These are phyloP conservation scores for Coemansia sp. DNA, from an alignment of 192 early-diverging fungal genomes.

Conservation along the genomic window DNA sequence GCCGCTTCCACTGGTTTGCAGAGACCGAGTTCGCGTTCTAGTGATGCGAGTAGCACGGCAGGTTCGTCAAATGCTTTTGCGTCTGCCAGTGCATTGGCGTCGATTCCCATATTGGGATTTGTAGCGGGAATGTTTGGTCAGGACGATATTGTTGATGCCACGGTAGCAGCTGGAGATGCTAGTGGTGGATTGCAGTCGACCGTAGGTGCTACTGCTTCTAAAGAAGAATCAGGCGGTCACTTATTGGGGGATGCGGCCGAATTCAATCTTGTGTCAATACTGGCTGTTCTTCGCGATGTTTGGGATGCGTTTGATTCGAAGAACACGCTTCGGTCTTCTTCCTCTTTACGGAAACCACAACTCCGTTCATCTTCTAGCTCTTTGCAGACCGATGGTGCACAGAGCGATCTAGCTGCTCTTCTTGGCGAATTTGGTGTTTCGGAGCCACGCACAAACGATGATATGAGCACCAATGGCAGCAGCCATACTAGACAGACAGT, in stretches of 20 bases:
- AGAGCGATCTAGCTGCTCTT: neutral
- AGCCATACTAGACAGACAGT: conserved; percentile 17
- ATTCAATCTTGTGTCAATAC: conserved; percentile 27
- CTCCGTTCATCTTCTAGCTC: neutral
- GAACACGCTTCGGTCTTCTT: neutral
- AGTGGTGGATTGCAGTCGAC: neutral
- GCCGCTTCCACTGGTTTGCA: neutral
- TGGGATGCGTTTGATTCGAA: conserved; percentile 36
- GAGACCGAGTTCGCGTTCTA: conserved; percentile 35
- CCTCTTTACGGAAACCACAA: neutral
- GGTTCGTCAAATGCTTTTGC: neutral
- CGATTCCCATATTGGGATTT: conserved; percentile 33
- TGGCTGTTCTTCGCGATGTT: conserved; percentile 38
- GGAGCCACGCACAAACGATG: neutral
- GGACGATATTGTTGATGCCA: neutral
- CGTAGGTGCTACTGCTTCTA: neutral
- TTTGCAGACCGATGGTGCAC: neutral
- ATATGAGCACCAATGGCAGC: neutral
- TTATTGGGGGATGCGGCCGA: neutral
- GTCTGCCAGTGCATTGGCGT: conserved; percentile 10
- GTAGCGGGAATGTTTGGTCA: conserved; percentile 41
- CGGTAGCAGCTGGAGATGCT: neutral
- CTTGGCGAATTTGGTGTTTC: conserved; percentile 33
- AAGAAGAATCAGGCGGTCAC: neutral
- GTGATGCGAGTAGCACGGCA: conserved; percentile 14